Base-by-base conservation (phyloP, 31 red algal genomes). In the Porphyra umbilicalis region DNA sequence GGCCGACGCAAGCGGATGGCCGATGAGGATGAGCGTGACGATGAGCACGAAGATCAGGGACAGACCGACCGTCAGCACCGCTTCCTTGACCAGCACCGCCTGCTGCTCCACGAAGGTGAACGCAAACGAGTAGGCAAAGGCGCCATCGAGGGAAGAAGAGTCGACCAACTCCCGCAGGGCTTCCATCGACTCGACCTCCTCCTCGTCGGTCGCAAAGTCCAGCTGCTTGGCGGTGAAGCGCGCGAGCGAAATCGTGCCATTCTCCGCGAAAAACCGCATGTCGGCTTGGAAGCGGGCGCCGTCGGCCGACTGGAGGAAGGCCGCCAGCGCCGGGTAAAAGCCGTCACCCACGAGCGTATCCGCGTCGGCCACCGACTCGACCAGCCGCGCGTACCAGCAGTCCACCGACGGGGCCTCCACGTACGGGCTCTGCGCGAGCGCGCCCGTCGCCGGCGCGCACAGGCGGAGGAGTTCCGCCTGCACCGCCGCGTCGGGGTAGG, bases 61-160 rank as follows among this genome's bases (percentile, higher is more conserved):
- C 75, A 93, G 83, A 38, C 86, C 90, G 11, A 93, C 82, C 14
- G 90, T 85, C 6, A 93, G 36, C 18, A 83, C 85, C 46, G 88
- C 88, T 36, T 93, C 90, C 75, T 75, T 77, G 9, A 82, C 85
- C 9, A 93, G 81, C 39, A 85, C 90, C 33, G 75, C 82, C 39
- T 93, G 88, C 67, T 93, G 90, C 46, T 93, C 90, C 44, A 83
- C 57, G 57, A 93, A 93, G 29, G 83, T 93, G 80, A 88, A 85
- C 18, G 81, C 81, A 36, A 93, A 93, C 8, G 77, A 78, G 83
- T 88, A 93, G 33, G 90, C 85, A 79, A 93, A 93, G 35, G 90
- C 85, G 25, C 76, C 80, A 30, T 78, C 76, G 81, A 93, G 88
- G 34, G 78, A 80, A 25, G 79, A 85, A 34, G 44, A 67, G 71